phyloP scores from a whole-genome alignment of 2,329 filamentous ascomycete genomes.

The Talaromyces piceae region DNA sequence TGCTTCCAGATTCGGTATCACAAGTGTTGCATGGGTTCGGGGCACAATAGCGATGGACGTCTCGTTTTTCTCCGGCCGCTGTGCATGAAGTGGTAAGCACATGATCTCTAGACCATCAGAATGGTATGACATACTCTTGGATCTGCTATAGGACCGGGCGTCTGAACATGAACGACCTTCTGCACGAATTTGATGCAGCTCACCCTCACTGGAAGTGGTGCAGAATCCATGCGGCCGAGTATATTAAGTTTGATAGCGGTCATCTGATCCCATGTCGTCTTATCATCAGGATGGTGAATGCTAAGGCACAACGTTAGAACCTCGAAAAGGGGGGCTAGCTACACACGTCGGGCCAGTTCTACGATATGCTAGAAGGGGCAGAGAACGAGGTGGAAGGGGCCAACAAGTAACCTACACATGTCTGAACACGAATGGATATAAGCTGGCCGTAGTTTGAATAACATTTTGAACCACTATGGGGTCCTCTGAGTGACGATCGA shows the following conservation, averaged over 20 bases:
- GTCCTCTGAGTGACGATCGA: constrained; percentile 69
- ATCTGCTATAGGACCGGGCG: constrained; percentile 71
- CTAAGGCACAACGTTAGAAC: constrained; percentile 44
- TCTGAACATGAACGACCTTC: constrained; percentile 85
- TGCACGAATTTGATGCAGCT: constrained; percentile 98
- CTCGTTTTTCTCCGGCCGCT: constrained; percentile 69
- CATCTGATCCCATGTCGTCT: constrained; percentile 79
- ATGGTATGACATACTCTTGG: constrained; percentile 59
- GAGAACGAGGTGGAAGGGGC: no score
- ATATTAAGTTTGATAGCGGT: constrained; percentile 82
- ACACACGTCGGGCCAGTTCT: neutral
- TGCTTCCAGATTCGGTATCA: constrained; percentile 75
- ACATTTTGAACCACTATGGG: constrained; percentile 72
- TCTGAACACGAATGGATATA: constrained; percentile 85
- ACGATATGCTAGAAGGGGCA: neutral
- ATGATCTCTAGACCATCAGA: neutral
- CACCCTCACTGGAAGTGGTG: constrained; percentile 68
- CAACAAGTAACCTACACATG: constrained; percentile 71
- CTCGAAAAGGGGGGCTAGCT: neutral
- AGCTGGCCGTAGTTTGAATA: constrained; percentile 81
- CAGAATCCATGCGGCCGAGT: constrained; percentile 77
- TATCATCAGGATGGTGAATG: constrained; percentile 78
- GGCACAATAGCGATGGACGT: constrained; percentile 82
- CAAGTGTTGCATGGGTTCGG: constrained; percentile 70
- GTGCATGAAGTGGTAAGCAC: constrained; percentile 7